Evolutionary conservation across 495 filamentous ascomycete species (phyloP), one percentile per base, ranked within the genome.

Genomic region (Xylaria flabelliformis): DNA sequence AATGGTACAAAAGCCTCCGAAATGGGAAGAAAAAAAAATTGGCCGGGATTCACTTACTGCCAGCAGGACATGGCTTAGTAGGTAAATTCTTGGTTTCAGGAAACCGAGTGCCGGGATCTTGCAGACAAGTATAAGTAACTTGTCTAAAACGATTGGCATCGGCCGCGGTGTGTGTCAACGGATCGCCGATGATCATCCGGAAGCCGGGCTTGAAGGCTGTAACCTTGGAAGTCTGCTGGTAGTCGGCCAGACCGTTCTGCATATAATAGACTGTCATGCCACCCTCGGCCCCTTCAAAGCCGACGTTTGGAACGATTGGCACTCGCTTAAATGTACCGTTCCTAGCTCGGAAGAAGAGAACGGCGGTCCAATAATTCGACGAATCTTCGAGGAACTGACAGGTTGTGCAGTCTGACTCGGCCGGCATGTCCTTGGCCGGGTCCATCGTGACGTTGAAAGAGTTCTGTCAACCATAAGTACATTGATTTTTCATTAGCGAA

Each of bases 261-360:
- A 82, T 84, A 59, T 82, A 83, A 69, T 83, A 81, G 21, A 83
- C 79, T 8, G 80, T 82, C 80, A 82, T 80, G 5, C 82, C 81
- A 15, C 81, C 80, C 21, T 79, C 76, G 15, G 82, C 78, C 46
- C 74, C 74, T 41, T 82, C 76, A 59, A 84, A 80, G 0, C 79
- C 78, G 21, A 72, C 75, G 50, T 82, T 82, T 21, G 76, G 77
- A 50, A 73, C 75, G 69, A 80, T 78, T 2, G 81, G 81, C 1
- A 83, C 82, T 17, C 81, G 79, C 72, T 81, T 79, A 72, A 77
- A 82, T 10, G 80, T 81, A 32, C 80, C 80, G 63, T 83, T 82
- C 0, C 77, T 75, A 13, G 81, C 78, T 19, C 74, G 74, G 74
- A 82, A 83, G 77, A 79, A 83, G 51, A 84, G 76, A 10, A 78